Base-by-base conservation (phyloP, 2,329 filamentous ascomycete genomes). In the Cercospora berteroae region DNA sequence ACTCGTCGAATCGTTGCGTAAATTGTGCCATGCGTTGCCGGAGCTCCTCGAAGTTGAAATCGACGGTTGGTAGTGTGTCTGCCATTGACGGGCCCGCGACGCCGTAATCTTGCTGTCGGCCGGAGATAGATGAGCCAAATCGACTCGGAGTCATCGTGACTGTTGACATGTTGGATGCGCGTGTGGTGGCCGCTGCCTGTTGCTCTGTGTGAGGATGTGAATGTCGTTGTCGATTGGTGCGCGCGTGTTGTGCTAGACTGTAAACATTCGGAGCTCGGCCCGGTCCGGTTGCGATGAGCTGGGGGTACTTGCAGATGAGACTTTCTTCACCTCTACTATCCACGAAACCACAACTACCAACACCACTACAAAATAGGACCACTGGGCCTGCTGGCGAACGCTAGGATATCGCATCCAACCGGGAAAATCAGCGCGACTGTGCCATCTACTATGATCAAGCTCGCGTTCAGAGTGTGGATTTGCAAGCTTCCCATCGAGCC, bases 21-120 rank as follows among this genome's bases (percentile, higher is more conserved):
- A 99, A 99, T 70, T 91, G 92, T 63, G 90, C 87, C 95, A 99
- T 98, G 80, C 93, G 91, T 76, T 94, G 93, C 80, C 94, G 94
- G 77, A 99, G 82, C 73, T 97, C 93, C 74, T 98, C 94, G 79
- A 98, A 98, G 67, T 93, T 93, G 79, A 99, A 98, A 80, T 97
- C 93, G 79, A 96, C 91, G 78, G 86, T 92, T 39, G 95, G 95
- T 8, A 99, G 87, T 60, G 88, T 88, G 78, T 93, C 90, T 50
- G 89, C 90, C 82, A 92, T 88, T 6, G 89, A 91, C 13, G 88
- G 86, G 50, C 84, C 87, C 57, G 83, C 81, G 48, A 87, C 83
- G 39, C 69, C 69, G 31, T 86, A 83, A 73, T 88, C 84, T 75
- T 81, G 82, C 57, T 85, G 80, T 79, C 87, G 89, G 65, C 86